Evolutionary conservation across 306 rosid genomes (phyloP), one percentile per base, ranked within the genome.

Genomic region (Fagus crenata): DNA sequence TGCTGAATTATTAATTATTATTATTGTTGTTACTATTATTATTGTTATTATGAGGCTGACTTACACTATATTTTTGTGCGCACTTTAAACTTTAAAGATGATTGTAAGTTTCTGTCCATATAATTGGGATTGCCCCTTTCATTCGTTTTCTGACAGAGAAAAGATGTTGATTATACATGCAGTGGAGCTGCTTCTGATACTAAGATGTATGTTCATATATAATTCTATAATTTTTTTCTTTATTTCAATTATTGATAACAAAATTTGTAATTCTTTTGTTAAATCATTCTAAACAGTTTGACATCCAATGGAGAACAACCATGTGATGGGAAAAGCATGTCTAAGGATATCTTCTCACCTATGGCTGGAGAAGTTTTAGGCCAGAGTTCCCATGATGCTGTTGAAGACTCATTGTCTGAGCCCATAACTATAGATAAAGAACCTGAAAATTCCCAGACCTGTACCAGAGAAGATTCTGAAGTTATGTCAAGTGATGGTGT

Each of bases 201-300:
- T 68, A 58, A 89, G 64, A 51, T 46, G 93, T 89, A 89, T 74
- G 80, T 81, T 69, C 73, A 6, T 42, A 40, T 79, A 61, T 22
- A 74, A 76, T 76, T 81, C 75, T 49, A 76, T 56, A 58, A 42
- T 40, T 59, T 6, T 32, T 6, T 43, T 1, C 49, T 43, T 2
- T 6, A 6, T 43, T 43, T 43, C 2, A 43, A 43, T 43, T 43
- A 7, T 11, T 43, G 35, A 14, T 64, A 36, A 42, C 69, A 8
- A 60, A n/a, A 75, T 22, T 22, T 22, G 28, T 22, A 22, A 22
- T 49, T 68, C 17, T 58, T 49, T 40, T 60, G 40, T 1, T 37
- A 22, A 12, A 80, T 59, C 71, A 32, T 85, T 76, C 70, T 82
- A 61, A 58, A 81, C 83, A 89, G 93, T 72, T 53, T 42, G 75